Evolutionary conservation across 495 filamentous ascomycete genomes (phyloP).

Genomic region (Penicillium paxilli): DNA sequence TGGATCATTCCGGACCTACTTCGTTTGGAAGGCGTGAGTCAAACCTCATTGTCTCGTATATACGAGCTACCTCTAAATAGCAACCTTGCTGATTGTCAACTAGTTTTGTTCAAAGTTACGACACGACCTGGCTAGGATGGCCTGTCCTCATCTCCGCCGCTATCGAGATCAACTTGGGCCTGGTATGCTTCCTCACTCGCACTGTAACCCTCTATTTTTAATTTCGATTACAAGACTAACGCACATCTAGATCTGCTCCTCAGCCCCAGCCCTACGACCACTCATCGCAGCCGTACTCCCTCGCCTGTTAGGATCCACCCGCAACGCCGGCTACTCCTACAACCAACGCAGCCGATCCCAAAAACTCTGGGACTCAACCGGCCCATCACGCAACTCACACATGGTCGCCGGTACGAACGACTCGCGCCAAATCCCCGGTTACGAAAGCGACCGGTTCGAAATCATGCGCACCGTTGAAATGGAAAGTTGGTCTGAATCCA

Average conservation of each 20-base stretch:
- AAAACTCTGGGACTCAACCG: conserved; percentile 27
- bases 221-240: not conserved
- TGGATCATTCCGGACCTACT: conserved; percentile 55
- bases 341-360: conserved; percentile 19
- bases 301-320: conserved; percentile 33
- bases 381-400: conserved; percentile 20
- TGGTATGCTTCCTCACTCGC: conserved; percentile 44
- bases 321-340: conserved; percentile 18
- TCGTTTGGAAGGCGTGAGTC: conserved; percentile 40
- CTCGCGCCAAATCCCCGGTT: conserved; percentile 6
- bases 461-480: conserved; percentile 37
- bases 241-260: conserved; percentile 50
- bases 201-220: not conserved
- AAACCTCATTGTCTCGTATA: too few relatives aligned
- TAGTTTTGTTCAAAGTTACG: conserved; percentile 48
- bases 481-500: conserved; percentile 31
- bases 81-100: not conserved
- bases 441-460: conserved; percentile 23
- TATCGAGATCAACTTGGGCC: conserved; percentile 59
- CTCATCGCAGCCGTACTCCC: conserved; percentile 49
- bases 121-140: conserved; percentile 56
- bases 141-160: conserved; percentile 51
- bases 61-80: not conserved
- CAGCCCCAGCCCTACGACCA: conserved; percentile 54
- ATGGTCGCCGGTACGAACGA: not conserved